Evolutionary conservation across 2,329 filamentous ascomycete genomes (phyloP), one percentile per base, ranked within the genome.

Genomic region (Zymoseptoria tritici): DNA sequence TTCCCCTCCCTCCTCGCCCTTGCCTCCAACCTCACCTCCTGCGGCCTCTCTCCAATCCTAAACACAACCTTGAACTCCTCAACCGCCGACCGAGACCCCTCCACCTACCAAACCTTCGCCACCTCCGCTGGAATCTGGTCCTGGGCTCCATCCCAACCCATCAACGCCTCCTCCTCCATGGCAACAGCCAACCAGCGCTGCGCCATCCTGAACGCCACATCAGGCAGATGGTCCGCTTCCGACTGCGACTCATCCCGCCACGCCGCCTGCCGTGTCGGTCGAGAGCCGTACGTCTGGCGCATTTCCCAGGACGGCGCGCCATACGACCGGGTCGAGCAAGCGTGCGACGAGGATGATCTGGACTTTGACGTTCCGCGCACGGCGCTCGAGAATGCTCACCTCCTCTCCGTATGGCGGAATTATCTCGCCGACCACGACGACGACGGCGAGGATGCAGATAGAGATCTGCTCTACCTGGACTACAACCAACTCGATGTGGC

Each of bases 331-430:
- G 72, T 74, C 2, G 63, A 76, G 2, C 71, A 67, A 1, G 68
- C 74, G 4, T 89, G 86, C 69, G 78, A 78, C 0, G 36, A 42
- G 5, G 58, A 72, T 1, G 73, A 76, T 20, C 78, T 77, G n/a
- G 70, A 58, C 2, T 87, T 88, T 66, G 75, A 78, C 29, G 78
- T 81, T 1, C 85, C 86, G 0, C 79, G 83, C 46, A 87, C 84
- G 0, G 80, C 82, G 1, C 77, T 88, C 2, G 86, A 89, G 68
- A 88, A 87, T 63, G 75, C 75, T 1, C 85, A 86, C 67, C 75
- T 88, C 31, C 76, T 67, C 58, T 75, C 62, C 60, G 72, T 63
- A 1, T 67, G 73, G 67, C 65, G 64, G 22, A 58, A 61, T 0
- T 64, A 60, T 42, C 59, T 60, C 13, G 22, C n/a, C 13, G 46